A percentile compares a stretch with the other conserved stretches of the same genome.
phyloP scores from a whole-genome alignment of 2,329 filamentous ascomycete genomes.

The Didymella pomorum region DNA sequence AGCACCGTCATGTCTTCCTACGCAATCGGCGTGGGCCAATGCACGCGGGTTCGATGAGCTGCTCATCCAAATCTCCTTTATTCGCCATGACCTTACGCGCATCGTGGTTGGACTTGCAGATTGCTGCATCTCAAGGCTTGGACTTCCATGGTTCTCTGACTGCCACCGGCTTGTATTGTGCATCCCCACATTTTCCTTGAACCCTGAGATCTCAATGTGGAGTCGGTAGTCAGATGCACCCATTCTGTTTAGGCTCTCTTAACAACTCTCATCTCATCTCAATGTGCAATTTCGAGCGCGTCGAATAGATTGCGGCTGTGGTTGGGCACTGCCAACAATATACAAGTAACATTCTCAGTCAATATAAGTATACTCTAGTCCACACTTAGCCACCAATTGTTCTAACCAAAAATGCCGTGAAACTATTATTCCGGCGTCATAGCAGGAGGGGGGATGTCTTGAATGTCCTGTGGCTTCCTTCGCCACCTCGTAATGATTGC shows the following conservation, averaged over 20 bases:
- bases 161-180: neutral
- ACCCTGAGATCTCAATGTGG: conserved; percentile 2
- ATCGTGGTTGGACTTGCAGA: neutral
- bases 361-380: neutral
- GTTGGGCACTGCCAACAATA: neutral
- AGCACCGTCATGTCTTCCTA: conserved; percentile 9
- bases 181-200: neutral
- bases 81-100: neutral
- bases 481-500: conserved; percentile 36
- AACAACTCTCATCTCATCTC: neutral
- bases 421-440: too few relatives aligned
- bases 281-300: neutral
- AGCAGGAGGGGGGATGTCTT: too few relatives aligned
- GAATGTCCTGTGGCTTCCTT: neutral
- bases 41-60: conserved; percentile 1
- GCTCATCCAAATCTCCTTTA: neutral
- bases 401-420: too few relatives aligned
- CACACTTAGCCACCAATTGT: neutral
- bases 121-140: too few relatives aligned
- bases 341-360: neutral
- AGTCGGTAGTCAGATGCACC: neutral
- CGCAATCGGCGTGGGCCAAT: conserved; percentile 10
- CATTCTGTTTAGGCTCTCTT: neutral
- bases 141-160: neutral
- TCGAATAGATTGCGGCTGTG: neutral